phyloP scores from a whole-genome alignment of 371 early-diverging fungal genomes.

The Saksenaea oblongispora region DNA sequence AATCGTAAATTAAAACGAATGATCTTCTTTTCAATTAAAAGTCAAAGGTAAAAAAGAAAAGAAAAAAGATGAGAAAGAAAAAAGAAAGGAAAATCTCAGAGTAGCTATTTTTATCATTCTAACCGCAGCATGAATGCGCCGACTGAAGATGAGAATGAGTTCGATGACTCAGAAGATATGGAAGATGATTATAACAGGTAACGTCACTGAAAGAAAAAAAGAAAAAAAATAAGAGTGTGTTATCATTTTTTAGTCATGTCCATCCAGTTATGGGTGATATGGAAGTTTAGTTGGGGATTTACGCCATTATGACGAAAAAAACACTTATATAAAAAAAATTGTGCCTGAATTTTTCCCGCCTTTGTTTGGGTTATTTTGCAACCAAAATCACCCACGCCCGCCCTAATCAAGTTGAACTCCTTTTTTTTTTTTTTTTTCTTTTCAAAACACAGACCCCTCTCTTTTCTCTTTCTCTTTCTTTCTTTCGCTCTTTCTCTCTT shows the following conservation, averaged over 20 bases:
- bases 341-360: slow-evolving; percentile 6
- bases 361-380: neutral
- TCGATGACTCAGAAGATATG: slow-evolving; percentile 16
- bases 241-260: slow-evolving; percentile 17
- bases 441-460: slow-evolving; percentile 1
- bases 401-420: neutral
- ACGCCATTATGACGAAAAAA: slow-evolving; percentile 2
- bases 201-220: slow-evolving; percentile 4
- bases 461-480: neutral
- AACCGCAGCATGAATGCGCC: slow-evolving; percentile 35
- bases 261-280: slow-evolving; percentile 34
- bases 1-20: slow-evolving; percentile 85
- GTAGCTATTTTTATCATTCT: neutral
- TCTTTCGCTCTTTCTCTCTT: neutral
- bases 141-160: slow-evolving; percentile 22
- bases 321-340: neutral
- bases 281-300: slow-evolving; percentile 15
- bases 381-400: neutral
- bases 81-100: neutral
- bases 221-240: neutral
- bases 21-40: slow-evolving; percentile 81
- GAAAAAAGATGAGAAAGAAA: neutral
- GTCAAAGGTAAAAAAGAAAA: slow-evolving; percentile 64
- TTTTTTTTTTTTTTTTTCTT: neutral
- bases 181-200: slow-evolving; percentile 15